These are phyloP conservation scores for Trichoderma erinaceum DNA, from an alignment of 495 filamentous ascomycete genomes.

Conservation along the genomic window DNA sequence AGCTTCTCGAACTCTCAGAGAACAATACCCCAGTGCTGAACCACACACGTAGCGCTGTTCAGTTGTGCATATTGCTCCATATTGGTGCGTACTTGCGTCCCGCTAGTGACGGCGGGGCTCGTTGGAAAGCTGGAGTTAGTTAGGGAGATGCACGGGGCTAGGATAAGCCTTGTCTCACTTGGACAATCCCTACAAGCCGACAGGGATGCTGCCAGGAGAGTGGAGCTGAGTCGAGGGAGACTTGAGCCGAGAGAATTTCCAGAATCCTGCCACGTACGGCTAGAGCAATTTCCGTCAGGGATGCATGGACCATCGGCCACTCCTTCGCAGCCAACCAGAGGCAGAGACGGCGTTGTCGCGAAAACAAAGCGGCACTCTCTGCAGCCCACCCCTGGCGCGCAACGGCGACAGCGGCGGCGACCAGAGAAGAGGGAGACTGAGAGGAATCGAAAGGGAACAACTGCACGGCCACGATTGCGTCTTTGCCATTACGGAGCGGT, in stretches of 20 bases:
- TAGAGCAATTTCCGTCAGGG: constrained; percentile 15
- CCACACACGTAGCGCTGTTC: background rate
- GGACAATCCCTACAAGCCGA: background rate
- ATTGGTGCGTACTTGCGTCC: background rate
- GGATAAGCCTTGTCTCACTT: background rate
- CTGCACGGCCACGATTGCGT: constrained; percentile 7
- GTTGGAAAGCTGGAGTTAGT: constrained; percentile 8
- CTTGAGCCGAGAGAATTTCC: constrained; percentile 14
- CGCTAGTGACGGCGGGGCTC: background rate
- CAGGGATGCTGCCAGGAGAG: background rate
- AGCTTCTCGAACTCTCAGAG: constrained; percentile 3
- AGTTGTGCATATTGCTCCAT: background rate
- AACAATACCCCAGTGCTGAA: background rate
- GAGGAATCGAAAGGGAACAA: background rate
- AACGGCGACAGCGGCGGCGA: constrained; percentile 5
- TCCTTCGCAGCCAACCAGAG: constrained; percentile 16
- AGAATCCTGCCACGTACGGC: constrained; percentile 14
- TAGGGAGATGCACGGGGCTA: constrained; percentile 8
- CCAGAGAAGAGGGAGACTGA: background rate
- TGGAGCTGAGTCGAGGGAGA: constrained; percentile 8
- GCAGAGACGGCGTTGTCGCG: background rate
- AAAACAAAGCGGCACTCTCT: background rate
- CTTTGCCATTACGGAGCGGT: background rate
- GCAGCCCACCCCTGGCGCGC: background rate
- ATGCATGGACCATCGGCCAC: constrained; percentile 16